Evolutionary conservation across 2,329 filamentous ascomycete species (phyloP), one percentile per base, ranked within the genome.

Genomic region (Chalaropsis thielavioides): DNA sequence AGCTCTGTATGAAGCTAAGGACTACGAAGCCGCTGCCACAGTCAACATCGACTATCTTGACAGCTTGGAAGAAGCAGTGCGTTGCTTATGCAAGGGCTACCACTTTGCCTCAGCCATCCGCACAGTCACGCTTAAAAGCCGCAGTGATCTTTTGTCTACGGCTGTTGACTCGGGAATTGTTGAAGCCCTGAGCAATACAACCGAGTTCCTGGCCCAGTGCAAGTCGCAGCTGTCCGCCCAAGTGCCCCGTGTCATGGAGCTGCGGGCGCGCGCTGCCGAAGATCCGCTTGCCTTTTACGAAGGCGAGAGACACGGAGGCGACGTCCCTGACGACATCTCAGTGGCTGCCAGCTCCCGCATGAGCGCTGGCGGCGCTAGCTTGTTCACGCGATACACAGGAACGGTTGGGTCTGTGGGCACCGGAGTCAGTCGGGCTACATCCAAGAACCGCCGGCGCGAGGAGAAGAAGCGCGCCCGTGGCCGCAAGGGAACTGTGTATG

Each of bases 401-500:
- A 87, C 86, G 67, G 76, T 80, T 1, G 85, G 86, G 24, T 91
- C 89, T 22, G 80, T 84, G 1, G 87, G 85, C 22, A 92, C 88
- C 13, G 83, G 85, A 38, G 85, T 88, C 1, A 89, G 85, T 61
- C 82, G 91, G 13, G 88, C 88, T 66, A 96, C 90, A 49, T 88
- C 84, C 72, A 95, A 94, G 79, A 96, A 95, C 72, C 85, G 91
- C 63, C 81, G 87, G 27, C 82, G 91, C 22, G 94, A 99, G 75
- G 94, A 99, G 79, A 85, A 95, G 74, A 99, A 99, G 81, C 85
- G 92, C 17, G 94, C 94, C 0, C 80, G 90, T 7, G 94, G 94
- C 27, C 92, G 96, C 74, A 97, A 97, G 78, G 94, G 94, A 11
- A 96, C 90, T 17, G 89, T 99, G 4, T 99, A 99, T 74, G 94